Evolutionary conservation across 805 yeast species (phyloP), one percentile per base, ranked within the genome.

Genomic region (Nakazawaea ernobii): DNA sequence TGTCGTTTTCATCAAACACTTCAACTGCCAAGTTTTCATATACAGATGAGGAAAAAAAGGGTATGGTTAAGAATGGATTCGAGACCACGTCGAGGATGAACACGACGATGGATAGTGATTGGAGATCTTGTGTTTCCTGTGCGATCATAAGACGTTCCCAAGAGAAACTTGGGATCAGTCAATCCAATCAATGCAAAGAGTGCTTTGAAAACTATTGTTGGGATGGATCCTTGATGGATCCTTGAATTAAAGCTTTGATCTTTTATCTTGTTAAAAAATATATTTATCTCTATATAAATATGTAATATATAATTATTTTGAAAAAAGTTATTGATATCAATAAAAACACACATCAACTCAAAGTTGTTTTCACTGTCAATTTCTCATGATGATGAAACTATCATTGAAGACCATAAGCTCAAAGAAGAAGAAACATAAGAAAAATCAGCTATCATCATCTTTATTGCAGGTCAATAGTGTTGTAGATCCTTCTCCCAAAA

Each of bases 21-120:
- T 79, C 86, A 1, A 81, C 86, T 0, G 81, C 80, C 59, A 74
- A 78, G 52, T 59, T 78, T 39, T 69, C 72, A 15, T 82, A 79
- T 57, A 67, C 66, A 2, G 56, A 60, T 9, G 58, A 57, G 0
- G 85, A 81, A 55, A 65, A 68, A 7, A 49, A 52, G 2, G 59
- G 62, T 4, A 73, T 80, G 77, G 57, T 79, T 28, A 57, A 63
- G 35, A 80, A 79, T 53, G 84, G 85, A 0, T 73, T 67, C 53
- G 68, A 70, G 39, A 59, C 80, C 26, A 81, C 78, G 32, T 73
- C 80, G 0, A 59, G 57, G 44, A 64, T 60, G 13, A 74, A 77
- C 50, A 70, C 74, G 6, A 61, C 72, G 0, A 24, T 47, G 2
- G 66, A 63, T 44, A 43, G 54, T 1, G 55, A 62, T 40, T 80